A percentile compares a stretch with the other conserved stretches of the same genome.
phyloP scores from a whole-genome alignment of 441 rosid species.

The Gossypium davidsonii region DNA sequence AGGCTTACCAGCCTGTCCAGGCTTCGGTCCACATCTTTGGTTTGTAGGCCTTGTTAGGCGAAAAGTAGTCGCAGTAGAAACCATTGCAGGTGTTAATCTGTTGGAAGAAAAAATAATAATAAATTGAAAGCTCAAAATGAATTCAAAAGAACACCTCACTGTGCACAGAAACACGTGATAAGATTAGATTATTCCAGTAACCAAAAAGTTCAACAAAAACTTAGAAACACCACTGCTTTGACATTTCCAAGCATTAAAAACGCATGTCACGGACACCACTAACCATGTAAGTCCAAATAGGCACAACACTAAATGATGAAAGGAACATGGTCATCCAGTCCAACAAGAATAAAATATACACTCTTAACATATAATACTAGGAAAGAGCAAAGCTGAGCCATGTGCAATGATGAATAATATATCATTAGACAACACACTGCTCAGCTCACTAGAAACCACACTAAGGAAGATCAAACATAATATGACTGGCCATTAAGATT shows the following conservation, averaged over 20 bases:
- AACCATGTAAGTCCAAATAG: background rate
- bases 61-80: constrained; percentile 89
- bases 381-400: constrained; percentile 28
- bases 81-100: constrained; percentile 97
- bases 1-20: constrained; percentile 91
- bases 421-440: constrained; percentile 17
- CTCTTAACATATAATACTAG: constrained; percentile 15
- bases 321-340: constrained; percentile 17
- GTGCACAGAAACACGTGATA: background rate
- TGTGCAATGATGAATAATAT: constrained; percentile 30
- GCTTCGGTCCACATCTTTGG: constrained; percentile 99
- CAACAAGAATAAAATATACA: constrained; percentile 13
- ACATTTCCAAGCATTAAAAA: background rate
- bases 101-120: constrained; percentile 1
- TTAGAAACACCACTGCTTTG: too few relatives aligned
- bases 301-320: constrained; percentile 13
- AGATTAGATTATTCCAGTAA: too few relatives aligned
- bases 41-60: constrained; percentile 89
- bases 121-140: background rate
- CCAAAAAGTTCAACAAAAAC: too few relatives aligned
- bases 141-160: constrained; percentile 4
- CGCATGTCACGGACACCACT: constrained; percentile 12
- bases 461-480: constrained; percentile 20
- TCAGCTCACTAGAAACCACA: constrained; percentile 21
- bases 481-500: constrained; percentile 21